Conservation (phyloP, 164 flowering plant species). For the Annona cherimola region DNA sequence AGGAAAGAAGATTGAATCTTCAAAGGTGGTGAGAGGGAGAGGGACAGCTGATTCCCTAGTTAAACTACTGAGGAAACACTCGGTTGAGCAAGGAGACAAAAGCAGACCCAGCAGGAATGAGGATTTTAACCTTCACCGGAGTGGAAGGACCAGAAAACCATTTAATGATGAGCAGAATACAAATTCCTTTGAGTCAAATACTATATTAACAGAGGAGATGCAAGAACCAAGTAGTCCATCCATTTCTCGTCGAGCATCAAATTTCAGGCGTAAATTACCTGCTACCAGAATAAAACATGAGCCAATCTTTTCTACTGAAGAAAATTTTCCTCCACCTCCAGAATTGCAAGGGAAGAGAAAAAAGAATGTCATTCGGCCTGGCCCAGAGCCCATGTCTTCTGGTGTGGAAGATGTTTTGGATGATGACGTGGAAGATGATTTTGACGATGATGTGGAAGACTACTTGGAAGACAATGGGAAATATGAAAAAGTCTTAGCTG, state of each 20-base stretch:
- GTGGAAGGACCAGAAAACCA: conserved; percentile 24
- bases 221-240: conserved; percentile 28
- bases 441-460: background rate
- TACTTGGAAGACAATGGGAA: background rate
- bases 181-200: conserved; percentile 31
- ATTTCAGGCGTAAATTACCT: conserved; percentile 69
- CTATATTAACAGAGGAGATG: conserved; percentile 24
- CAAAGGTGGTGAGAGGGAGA: conserved; percentile 50
- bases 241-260: conserved; percentile 53
- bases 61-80: conserved; percentile 69
- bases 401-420: background rate
- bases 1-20: conserved; percentile 58
- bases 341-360: conserved; percentile 19
- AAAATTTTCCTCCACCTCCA: conserved; percentile 16
- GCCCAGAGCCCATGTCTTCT: conserved; percentile 16
- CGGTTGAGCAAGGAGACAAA: conserved; percentile 56
- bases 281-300: conserved; percentile 54
- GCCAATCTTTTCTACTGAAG: conserved; percentile 37
- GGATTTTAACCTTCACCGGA: conserved; percentile 32
- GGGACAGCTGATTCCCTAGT: conserved; percentile 91
- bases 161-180: conserved; percentile 33
- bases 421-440: conserved; percentile 4
- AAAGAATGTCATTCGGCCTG: conserved; percentile 18
- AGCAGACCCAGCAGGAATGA: conserved; percentile 18
- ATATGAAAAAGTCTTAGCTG: background rate